Percentiles rank a stretch among this genome's conserved stretches.
Evolutionary conservation across 2,329 filamentous ascomycete species (phyloP).

Genomic region (Emmonsia crescens): DNA sequence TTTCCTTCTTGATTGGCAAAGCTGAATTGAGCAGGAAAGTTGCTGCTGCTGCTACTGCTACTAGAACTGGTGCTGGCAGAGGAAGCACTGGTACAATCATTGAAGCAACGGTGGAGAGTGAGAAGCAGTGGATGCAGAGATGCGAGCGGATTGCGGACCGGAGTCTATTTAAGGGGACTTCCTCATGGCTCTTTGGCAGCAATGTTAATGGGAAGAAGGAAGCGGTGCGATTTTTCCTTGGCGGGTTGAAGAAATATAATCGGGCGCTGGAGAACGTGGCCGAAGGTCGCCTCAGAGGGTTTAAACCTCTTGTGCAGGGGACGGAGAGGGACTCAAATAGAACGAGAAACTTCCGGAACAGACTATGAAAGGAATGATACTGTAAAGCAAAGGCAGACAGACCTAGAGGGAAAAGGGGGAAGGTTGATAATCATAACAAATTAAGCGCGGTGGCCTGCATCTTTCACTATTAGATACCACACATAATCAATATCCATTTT

Average conservation of each 20-base stretch:
- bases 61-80: not conserved
- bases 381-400: no score
- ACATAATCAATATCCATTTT: no score
- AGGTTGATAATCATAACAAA: no score
- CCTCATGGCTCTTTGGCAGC: slow-evolving; percentile 8
- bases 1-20: not conserved
- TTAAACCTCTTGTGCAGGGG: not conserved
- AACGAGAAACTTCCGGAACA: not conserved
- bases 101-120: slow-evolving; percentile 7
- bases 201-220: slow-evolving; percentile 8
- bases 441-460: no score
- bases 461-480: no score
- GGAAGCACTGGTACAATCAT: not conserved
- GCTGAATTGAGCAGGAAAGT: not conserved
- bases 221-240: slow-evolving; percentile 5
- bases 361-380: no score
- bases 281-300: not conserved
- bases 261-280: not conserved
- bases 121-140: slow-evolving; percentile 4
- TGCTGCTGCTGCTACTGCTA: not conserved
- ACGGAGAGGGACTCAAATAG: no score
- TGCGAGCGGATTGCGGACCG: slow-evolving; percentile 1
- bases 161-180: slow-evolving; percentile 4
- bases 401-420: no score
- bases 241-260: not conserved